Conservation (phyloP, 331 rosid genomes). For the Pyracantha coccinea region DNA sequence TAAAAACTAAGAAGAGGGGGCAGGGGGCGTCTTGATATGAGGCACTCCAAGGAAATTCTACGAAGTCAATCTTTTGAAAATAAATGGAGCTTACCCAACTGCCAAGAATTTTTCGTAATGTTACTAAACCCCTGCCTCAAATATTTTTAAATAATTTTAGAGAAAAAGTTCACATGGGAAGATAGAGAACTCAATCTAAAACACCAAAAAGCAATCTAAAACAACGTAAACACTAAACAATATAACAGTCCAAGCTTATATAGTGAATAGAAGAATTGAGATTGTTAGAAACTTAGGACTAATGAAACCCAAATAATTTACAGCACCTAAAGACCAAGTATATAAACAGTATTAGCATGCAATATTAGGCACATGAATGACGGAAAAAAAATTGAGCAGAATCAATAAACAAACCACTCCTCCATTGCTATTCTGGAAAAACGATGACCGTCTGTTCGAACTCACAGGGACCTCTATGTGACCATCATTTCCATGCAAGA, state of each 20-base stretch:
- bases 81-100: neutral
- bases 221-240: neutral
- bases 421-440: constrained; percentile 61
- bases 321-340: constrained; percentile 13
- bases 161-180: neutral
- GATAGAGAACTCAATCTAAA: neutral
- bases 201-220: neutral
- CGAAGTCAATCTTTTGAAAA: neutral
- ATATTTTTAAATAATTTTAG: neutral
- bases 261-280: neutral
- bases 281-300: neutral
- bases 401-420: constrained; percentile 60
- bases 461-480: constrained; percentile 60
- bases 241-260: neutral
- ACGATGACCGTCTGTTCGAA: constrained; percentile 58
- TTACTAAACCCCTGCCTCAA: neutral
- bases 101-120: neutral
- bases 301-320: neutral
- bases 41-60: neutral
- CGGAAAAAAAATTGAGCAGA: constrained; percentile 3
- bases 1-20: neutral
- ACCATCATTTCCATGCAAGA: constrained; percentile 44
- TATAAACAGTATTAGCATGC: neutral
- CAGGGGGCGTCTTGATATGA: neutral
- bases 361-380: neutral